Base-by-base conservation (phyloP, 495 filamentous ascomycete genomes). In the Penicillium taxi region DNA sequence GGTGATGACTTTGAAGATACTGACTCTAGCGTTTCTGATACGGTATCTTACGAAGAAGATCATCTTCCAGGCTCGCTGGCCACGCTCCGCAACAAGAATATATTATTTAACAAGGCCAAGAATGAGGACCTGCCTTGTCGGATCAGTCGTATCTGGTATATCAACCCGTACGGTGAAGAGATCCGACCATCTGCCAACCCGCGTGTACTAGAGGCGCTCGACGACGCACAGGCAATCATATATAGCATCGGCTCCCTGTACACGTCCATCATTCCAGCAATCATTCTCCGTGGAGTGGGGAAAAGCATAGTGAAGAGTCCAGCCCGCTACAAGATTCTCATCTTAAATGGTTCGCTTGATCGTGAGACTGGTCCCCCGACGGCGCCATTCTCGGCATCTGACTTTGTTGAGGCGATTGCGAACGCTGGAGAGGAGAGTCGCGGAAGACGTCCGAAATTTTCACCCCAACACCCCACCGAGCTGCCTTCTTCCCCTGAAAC, bases 121-220 rank as follows among this genome's bases (percentile, higher is more conserved):
- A 71, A 81, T 48, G 71, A 80, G 27, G 82, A 86, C 36, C 71
- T 96, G 6, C 72, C 82, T 0, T 72, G 81, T 5, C 75, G 82
- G 24, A 94, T 96, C 45, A 64, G 75, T 46, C 72, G 90, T 5
- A 73, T 96, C 44, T 96, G 85, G 86, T 96, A 96, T 64, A 96
- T 96, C 61, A 96, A 94, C 58, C 87, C 87, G 1, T 96, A 95
- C 63, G 90, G 90, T 17, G 75, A 81, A 48, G 88, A 95, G 59
- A 95, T 96, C 54, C 73, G 79, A 16, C 84, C 84, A 0, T 61
- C 75, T 0, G 81, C 85, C 1, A 96, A 94, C 51, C 81, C 85
- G 0, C 78, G 84, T 16, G 86, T 90, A 0, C 45, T 94, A 2
- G 68, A 73, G 6, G 76, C 82, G 17, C 52, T 96, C 0, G 54